Evolutionary conservation across 257 asterid species (phyloP).

Genomic region (Solanum infundibuliforme): DNA sequence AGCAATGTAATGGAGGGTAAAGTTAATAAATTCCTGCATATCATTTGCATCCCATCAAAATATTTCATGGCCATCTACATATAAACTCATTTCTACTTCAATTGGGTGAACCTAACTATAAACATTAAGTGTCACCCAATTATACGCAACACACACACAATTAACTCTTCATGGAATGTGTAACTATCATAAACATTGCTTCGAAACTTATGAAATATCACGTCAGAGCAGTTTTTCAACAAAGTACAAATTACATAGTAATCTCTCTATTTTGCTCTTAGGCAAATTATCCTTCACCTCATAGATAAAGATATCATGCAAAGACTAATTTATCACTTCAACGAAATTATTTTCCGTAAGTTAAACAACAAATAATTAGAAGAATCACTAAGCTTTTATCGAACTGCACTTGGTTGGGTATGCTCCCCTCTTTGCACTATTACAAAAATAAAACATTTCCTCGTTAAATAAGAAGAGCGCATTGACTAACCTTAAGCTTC

Average conservation of each 20-base stretch:
- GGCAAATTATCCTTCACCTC: background rate
- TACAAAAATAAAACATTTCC: background rate
- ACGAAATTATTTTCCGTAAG: background rate
- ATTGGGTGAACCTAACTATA: too few species aligned
- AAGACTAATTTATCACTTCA: too few species aligned
- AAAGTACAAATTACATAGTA: background rate
- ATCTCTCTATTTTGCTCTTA: background rate
- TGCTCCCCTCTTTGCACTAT: background rate
- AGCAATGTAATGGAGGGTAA: slow-evolving; percentile 86
- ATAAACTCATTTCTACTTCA: too few species aligned
- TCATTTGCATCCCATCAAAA: slow-evolving; percentile 1
- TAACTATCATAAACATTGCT: too few species aligned
- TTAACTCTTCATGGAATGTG: too few species aligned
- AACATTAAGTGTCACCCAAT: too few species aligned
- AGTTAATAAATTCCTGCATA: slow-evolving; percentile 85
- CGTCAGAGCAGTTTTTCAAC: background rate
- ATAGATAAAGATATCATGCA: background rate
- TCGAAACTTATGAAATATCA: too few species aligned
- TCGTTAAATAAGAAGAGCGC: background rate
- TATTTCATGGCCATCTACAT: too few species aligned
- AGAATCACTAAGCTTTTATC: background rate
- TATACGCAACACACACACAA: too few species aligned
- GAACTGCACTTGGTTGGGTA: background rate
- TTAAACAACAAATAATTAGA: background rate
- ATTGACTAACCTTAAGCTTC: slow-evolving; percentile 64